Percentiles rank a stretch among this genome's conserved stretches.
Conservation (phyloP, 805 yeast genomes). For the Ogataea nitratoaversa region DNA sequence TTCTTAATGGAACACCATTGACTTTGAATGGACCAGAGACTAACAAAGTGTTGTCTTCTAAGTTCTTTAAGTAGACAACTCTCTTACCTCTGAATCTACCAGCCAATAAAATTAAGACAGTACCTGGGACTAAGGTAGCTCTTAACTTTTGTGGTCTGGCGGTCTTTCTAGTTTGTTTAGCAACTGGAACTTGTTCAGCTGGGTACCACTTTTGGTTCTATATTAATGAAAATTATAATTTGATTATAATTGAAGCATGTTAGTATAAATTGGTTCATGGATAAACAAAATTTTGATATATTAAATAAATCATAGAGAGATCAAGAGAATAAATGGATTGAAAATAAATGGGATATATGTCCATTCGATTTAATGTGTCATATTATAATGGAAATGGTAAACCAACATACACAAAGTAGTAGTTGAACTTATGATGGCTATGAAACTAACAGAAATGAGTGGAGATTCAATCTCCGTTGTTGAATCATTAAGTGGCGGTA, state of each 20-base stretch:
- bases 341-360: too few relatives aligned
- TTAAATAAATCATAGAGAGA: too few relatives aligned
- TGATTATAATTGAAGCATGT: slow-evolving; percentile 1
- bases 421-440: too few relatives aligned
- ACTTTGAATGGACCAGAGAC: slow-evolving; percentile 99
- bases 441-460: too few relatives aligned
- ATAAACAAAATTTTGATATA: too few relatives aligned
- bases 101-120: slow-evolving; percentile 81
- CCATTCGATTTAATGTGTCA: too few relatives aligned
- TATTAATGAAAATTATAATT: slow-evolving; percentile 7
- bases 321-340: too few relatives aligned
- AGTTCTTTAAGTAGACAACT: slow-evolving; percentile 93
- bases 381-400: too few relatives aligned
- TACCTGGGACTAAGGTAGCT: slow-evolving; percentile 48
- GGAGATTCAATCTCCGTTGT: too few relatives aligned
- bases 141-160: slow-evolving; percentile 93
- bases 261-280: too few relatives aligned
- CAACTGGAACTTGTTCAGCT: slow-evolving; percentile 84
- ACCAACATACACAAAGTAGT: too few relatives aligned
- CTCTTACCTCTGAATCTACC: slow-evolving; percentile 99
- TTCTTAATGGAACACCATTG: slow-evolving; percentile 99
- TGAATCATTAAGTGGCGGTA: too few relatives aligned
- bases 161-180: slow-evolving; percentile 87
- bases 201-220: slow-evolving; percentile 88
- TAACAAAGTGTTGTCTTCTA: slow-evolving; percentile 96